Conservation (phyloP, 768 basidiomycete genomes). For the Cystofilobasidium ferigula region DNA sequence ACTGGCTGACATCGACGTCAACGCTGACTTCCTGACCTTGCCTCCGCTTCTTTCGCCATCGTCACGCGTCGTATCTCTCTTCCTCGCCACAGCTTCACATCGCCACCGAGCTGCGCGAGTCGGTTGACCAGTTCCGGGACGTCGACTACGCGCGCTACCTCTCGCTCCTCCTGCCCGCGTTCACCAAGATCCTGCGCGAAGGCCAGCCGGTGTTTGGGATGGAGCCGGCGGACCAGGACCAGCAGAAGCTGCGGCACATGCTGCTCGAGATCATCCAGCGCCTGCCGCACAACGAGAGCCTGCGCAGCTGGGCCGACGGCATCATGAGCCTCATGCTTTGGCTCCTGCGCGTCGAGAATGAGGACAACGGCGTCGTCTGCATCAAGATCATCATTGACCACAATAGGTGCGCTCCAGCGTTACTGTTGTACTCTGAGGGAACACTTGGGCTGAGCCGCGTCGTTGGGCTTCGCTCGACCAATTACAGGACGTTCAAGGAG, state of each 20-base stretch:
- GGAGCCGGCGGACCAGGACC: constrained; percentile 27
- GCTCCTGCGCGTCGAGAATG: constrained; percentile 78
- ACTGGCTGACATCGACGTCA: not conserved
- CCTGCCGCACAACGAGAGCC: constrained; percentile 66
- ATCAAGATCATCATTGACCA: constrained; percentile 89
- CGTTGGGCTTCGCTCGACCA: too few species aligned
- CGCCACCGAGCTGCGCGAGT: constrained; percentile 31
- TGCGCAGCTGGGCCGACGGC: constrained; percentile 54
- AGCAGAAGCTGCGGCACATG: constrained; percentile 69
- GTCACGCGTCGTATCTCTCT: too few species aligned
- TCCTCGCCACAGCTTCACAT: constrained; percentile 27
- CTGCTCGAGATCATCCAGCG: constrained; percentile 83
- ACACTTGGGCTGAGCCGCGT: too few species aligned
- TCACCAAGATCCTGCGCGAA: constrained; percentile 27
- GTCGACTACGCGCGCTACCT: constrained; percentile 29
- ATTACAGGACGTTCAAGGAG: constrained; percentile 23
- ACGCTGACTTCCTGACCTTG: constrained; percentile 22
- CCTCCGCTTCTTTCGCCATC: not conserved
- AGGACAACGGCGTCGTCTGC: constrained; percentile 80
- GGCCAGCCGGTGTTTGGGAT: constrained; percentile 30
- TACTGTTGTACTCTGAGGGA: not conserved
- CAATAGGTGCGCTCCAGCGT: constrained; percentile 43
- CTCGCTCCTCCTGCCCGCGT: constrained; percentile 30
- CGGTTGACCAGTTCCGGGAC: constrained; percentile 32
- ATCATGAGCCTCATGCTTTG: constrained; percentile 74